Base-by-base conservation (phyloP, 2,329 filamentous ascomycete genomes). In the Pestalotiopsis sp. region DNA sequence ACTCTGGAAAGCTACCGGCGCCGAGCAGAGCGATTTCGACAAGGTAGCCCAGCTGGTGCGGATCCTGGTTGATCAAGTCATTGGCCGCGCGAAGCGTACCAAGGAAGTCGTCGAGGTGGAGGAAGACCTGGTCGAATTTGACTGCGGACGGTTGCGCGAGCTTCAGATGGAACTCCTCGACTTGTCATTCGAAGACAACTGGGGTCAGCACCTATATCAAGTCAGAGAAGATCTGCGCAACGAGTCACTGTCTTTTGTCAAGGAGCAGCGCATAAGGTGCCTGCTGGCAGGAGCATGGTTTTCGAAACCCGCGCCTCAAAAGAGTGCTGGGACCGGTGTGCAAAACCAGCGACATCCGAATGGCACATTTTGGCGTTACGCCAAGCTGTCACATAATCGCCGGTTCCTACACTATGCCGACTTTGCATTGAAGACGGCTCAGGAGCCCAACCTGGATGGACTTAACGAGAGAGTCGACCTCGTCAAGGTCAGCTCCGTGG, bases 81-180 rank as follows among this genome's bases (percentile, higher is more conserved):
- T 98, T 17, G 95, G 96, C 4, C 90, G 92, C 69, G 93, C 95
- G 2, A 84, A 90, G 66, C 89, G 96, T 67, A 93, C 91, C 20
- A 96, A 93, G 76, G 93, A 97, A 72, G 88, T 98, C 23, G 84
- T 91, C 61, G 94, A 97, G 73, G 89, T 97, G 0, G 95, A 98
- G 80, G 94, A 97, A 72, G 95, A 98, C 70, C 85, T 99, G 69
- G 86, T 89, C 6, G 92, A 95, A 73, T 95, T 94, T 77, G 94
- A 97, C 72, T 92, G 94, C 74, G 84, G 87, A 59, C 88, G 90
- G 52, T 84, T 98, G 67, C 89, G 96, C 65, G 91, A 94, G 76
- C 84, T 97, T 67, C 96, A 99, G 80, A 98, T 98, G 94, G 93
- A 97, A 73, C 86, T 98, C 12, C 84, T 98, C 4, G 93, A 97